A percentile compares a stretch with the other conserved stretches of the same genome.
These are phyloP conservation scores for Lyophyllum decastes DNA, from an alignment of 768 basidiomycete species.

Conservation along the genomic window DNA sequence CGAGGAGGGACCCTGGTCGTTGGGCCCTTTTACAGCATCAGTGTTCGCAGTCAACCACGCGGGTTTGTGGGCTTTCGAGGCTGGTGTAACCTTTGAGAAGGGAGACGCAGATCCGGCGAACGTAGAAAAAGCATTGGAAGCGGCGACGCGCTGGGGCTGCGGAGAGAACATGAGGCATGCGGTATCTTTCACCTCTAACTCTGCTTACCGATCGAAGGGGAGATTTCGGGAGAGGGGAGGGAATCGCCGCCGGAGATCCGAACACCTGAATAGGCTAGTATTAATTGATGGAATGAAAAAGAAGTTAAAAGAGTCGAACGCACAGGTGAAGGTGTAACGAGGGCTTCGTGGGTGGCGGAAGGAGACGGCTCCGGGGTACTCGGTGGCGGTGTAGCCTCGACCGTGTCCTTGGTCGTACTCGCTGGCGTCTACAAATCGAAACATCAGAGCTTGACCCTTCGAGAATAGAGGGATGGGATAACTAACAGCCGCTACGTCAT, in stretches of 20 bases:
- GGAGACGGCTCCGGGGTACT: constrained; percentile 11
- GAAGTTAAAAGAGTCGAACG: not conserved
- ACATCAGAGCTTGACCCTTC: not conserved
- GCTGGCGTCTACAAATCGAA: not conserved
- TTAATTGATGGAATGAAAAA: not conserved
- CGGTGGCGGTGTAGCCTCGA: constrained; percentile 5
- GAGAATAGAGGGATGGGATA: not conserved
- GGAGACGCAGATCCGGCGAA: constrained; percentile 37
- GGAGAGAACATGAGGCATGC: not conserved
- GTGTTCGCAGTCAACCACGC: constrained; percentile 18
- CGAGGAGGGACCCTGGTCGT: not conserved
- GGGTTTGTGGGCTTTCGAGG: constrained; percentile 15
- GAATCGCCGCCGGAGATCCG: constrained; percentile 15
- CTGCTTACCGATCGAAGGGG: constrained; percentile 14
- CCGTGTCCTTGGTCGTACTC: not conserved
- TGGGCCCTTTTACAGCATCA: not conserved
- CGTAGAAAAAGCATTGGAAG: constrained; percentile 36
- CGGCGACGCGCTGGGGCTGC: constrained; percentile 10
- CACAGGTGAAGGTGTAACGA: constrained; percentile 11
- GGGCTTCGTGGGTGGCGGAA: not conserved
- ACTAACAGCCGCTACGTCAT: not conserved
- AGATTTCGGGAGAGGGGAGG: constrained; percentile 15
- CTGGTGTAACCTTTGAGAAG: constrained; percentile 26
- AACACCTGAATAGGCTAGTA: constrained; percentile 6
- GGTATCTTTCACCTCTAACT: not conserved